A percentile compares a stretch with the other conserved stretches of the same genome.
phyloP scores from a whole-genome alignment of 140 eudicot genomes.

The Ambrosia hybrid region DNA sequence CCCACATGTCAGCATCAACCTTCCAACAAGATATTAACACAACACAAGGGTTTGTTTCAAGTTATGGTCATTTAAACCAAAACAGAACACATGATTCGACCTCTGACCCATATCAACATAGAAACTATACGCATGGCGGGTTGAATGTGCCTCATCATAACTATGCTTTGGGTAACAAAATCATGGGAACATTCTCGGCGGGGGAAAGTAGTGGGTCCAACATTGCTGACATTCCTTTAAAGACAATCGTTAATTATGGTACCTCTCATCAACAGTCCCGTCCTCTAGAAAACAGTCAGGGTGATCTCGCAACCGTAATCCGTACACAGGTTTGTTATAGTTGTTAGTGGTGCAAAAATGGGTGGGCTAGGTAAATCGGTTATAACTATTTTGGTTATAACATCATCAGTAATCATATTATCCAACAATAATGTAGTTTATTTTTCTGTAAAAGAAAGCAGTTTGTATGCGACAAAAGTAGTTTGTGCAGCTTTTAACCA shows the following conservation, averaged over 20 bases:
- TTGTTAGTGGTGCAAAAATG: neutral
- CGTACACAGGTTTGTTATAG: slow-evolving; percentile 58
- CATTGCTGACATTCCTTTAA: neutral
- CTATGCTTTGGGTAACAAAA: slow-evolving; percentile 34
- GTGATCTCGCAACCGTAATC: slow-evolving; percentile 61
- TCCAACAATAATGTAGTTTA: no score
- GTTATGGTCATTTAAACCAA: slow-evolving; percentile 46
- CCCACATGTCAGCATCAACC: neutral
- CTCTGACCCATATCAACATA: slow-evolving; percentile 36
- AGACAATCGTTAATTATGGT: slow-evolving; percentile 2
- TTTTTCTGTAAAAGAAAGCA: no score
- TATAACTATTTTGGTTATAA: no score
- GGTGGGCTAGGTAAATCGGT: no score
- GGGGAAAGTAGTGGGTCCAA: slow-evolving; percentile 37
- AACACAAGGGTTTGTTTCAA: neutral
- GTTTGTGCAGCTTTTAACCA: no score
- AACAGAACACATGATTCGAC: slow-evolving; percentile 45
- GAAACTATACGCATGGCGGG: slow-evolving; percentile 39
- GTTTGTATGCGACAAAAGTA: no score
- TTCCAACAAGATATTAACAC: neutral
- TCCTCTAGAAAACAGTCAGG: slow-evolving; percentile 45
- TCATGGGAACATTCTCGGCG: slow-evolving; percentile 27
- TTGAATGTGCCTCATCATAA: slow-evolving; percentile 46
- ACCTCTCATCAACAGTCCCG: slow-evolving; percentile 21
- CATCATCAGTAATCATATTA: no score